phyloP scores from a whole-genome alignment of 441 rosid species.

The Brassica hybrid region DNA sequence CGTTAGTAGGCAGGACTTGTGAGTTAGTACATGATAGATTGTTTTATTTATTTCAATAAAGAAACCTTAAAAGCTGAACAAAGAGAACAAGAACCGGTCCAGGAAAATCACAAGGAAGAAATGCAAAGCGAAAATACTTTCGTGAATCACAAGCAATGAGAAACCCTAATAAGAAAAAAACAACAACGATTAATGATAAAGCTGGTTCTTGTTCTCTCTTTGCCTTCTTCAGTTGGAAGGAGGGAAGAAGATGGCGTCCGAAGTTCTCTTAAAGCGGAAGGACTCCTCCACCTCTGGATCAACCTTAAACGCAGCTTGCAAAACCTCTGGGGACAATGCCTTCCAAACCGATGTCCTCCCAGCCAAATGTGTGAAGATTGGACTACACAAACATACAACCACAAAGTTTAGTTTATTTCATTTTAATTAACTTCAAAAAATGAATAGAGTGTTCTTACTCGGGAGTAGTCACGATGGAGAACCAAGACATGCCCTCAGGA shows the following conservation, averaged over 20 bases:
- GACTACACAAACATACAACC: too few relatives aligned
- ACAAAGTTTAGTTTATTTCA: neutral
- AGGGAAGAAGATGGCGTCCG: conserved; percentile 84
- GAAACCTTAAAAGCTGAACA: neutral
- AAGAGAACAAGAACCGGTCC: neutral
- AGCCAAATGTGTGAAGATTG: too few relatives aligned
- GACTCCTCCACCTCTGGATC: conserved; percentile 53
- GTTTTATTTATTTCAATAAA: neutral
- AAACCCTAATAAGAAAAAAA: neutral
- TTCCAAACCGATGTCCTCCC: too few relatives aligned
- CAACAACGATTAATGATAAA: neutral
- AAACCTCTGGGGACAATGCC: too few relatives aligned
- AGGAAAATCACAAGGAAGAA: neutral
- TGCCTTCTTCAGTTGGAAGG: conserved; percentile 56
- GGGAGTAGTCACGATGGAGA: conserved; percentile 49
- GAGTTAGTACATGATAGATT: neutral
- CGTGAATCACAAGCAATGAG: neutral
- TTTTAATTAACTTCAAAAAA: neutral
- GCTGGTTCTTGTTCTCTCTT: neutral
- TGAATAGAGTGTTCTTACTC: conserved; percentile 54
- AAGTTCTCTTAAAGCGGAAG: conserved; percentile 70
- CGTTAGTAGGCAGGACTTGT: too few relatives aligned
- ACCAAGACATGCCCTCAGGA: too few relatives aligned
- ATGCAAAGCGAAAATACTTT: neutral
- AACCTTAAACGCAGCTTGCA: conserved; percentile 71